A percentile compares a stretch with the other conserved stretches of the same genome.
Evolutionary conservation across 2,329 filamentous ascomycete species (phyloP).

Genomic region (Fusarium torulosum): DNA sequence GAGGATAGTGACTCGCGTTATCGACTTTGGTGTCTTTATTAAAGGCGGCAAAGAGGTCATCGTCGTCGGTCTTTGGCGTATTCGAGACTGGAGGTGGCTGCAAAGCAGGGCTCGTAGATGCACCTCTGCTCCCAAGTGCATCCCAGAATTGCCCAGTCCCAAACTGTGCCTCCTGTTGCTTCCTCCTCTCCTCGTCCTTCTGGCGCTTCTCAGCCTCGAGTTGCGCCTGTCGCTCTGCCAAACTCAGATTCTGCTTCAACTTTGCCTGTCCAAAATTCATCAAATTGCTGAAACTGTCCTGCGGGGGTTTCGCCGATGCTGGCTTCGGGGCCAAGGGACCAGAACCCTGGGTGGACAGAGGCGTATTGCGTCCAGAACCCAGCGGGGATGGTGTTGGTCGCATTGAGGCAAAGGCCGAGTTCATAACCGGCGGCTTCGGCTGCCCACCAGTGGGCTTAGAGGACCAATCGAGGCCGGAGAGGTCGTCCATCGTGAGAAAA

Average conservation of each 20-base stretch:
- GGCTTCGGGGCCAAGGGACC: constrained; percentile 59
- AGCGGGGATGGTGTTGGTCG: constrained; percentile 69
- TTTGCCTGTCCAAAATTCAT: constrained; percentile 71
- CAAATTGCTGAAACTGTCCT: constrained; percentile 84
- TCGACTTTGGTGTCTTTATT: constrained; percentile 75
- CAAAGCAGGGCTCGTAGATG: constrained; percentile 54
- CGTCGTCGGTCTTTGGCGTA: constrained; percentile 59
- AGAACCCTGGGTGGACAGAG: constrained; percentile 64
- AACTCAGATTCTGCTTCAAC: constrained; percentile 75
- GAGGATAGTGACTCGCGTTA: constrained; percentile 71
- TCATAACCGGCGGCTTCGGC: constrained; percentile 57
- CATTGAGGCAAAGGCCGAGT: constrained; percentile 63
- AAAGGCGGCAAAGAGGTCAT: constrained; percentile 77
- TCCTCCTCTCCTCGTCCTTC: constrained; percentile 80
- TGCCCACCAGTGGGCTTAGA: constrained; percentile 55
- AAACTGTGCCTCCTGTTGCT: constrained; percentile 80
- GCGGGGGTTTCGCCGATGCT: constrained; percentile 63
- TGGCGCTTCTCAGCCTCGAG: constrained; percentile 73
- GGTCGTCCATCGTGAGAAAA: constrained; percentile 68
- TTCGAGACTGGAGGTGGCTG: constrained; percentile 39
- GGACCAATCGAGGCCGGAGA: constrained; percentile 71
- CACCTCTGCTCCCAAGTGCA: constrained; percentile 69
- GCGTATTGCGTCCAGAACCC: constrained; percentile 68
- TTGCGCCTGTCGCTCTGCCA: constrained; percentile 82
- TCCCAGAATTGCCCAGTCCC: constrained; percentile 84